Percentiles rank a stretch among this genome's conserved stretches.
phyloP scores from a whole-genome alignment of 179 eudicot genomes.

The Heliamphora pulchella region DNA sequence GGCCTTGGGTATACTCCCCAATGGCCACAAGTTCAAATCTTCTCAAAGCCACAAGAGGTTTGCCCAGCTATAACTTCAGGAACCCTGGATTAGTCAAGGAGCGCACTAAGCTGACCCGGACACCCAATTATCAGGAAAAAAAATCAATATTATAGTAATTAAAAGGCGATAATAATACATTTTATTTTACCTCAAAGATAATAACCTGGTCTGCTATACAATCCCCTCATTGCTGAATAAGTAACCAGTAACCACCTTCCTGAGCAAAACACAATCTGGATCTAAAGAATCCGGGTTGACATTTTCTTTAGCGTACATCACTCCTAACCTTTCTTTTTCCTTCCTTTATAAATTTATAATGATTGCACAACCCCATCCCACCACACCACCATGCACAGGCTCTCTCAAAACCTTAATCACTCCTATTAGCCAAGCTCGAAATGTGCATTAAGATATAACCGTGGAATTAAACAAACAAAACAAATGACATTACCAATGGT shows the following conservation, averaged over 20 bases:
- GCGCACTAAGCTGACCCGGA: too few species aligned
- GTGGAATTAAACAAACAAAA: background rate
- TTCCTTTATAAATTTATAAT: background rate
- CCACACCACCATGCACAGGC: background rate
- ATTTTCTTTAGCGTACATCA: too few species aligned
- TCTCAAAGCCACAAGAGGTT: too few species aligned
- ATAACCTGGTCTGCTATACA: background rate
- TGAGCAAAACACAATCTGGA: too few species aligned
- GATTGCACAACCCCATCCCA: background rate
- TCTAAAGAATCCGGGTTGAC: too few species aligned
- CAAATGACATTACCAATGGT: background rate
- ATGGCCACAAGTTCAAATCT: too few species aligned
- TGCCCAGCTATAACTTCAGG: too few species aligned
- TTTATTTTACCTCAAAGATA: background rate
- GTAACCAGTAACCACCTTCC: background rate
- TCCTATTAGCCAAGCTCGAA: background rate
- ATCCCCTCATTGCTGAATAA: background rate
- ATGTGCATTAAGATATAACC: constrained; percentile 4
- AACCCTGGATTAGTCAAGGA: too few species aligned
- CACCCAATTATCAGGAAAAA: too few species aligned
- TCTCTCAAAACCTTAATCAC: background rate
- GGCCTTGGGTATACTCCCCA: too few species aligned
- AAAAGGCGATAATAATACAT: background rate
- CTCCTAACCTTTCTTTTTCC: background rate
- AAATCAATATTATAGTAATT: too few species aligned